These are phyloP conservation scores for Eucalyptus rudis DNA, from an alignment of 345 rosid species.

Conservation along the genomic window DNA sequence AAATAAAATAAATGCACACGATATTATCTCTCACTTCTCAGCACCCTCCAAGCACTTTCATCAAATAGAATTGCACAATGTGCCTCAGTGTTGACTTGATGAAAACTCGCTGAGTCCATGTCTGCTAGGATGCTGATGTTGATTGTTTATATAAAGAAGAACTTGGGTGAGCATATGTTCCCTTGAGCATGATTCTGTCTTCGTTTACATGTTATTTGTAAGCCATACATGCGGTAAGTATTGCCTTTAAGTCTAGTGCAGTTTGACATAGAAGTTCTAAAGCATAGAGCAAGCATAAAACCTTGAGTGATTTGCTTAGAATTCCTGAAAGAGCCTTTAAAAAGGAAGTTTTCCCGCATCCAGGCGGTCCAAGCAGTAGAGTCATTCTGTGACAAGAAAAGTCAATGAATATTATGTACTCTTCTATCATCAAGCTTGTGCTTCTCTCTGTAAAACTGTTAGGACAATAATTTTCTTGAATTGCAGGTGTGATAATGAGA, in stretches of 20 bases:
- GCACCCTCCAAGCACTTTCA: background rate
- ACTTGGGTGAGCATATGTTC: background rate
- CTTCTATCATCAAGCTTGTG: background rate
- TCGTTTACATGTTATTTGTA: background rate
- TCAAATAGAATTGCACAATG: background rate
- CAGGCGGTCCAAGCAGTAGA: slow-evolving; percentile 72
- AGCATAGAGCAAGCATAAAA: background rate
- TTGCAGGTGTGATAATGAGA: background rate
- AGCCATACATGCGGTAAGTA: background rate
- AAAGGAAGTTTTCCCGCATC: slow-evolving; percentile 65
- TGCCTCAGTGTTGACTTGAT: background rate
- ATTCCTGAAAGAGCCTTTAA: slow-evolving; percentile 62
- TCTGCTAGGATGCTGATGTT: background rate
- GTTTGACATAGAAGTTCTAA: background rate
- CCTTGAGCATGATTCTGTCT: background rate
- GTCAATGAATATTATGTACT: background rate
- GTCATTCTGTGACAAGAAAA: slow-evolving; percentile 33
- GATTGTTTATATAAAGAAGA: background rate
- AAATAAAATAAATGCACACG: background rate
- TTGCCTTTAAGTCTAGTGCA: background rate
- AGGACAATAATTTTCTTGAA: background rate
- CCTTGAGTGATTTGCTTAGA: slow-evolving; percentile 38
- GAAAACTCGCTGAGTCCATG: background rate
- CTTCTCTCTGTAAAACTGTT: background rate
- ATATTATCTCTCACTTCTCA: background rate